Base-by-base conservation (phyloP, 257 asterid species). In the Cordia subcordata region DNA sequence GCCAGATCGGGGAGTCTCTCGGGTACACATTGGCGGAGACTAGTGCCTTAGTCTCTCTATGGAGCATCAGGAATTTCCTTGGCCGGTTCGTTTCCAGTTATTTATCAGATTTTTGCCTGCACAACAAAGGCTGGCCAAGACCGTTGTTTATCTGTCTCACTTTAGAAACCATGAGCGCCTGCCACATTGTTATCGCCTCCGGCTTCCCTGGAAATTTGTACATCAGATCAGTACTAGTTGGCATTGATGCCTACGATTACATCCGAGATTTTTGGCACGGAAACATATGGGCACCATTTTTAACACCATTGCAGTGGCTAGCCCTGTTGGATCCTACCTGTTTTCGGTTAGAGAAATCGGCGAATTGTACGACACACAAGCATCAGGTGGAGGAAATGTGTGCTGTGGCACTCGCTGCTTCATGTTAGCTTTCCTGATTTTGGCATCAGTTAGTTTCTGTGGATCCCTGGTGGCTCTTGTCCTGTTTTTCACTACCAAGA, bases 1-100 rank as follows among this genome's bases (percentile, higher is more conserved):
- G 95, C 88, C 98, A 92, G 65, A 84, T 92, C 13, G 98, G 95
- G 13, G 95, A 88, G 51, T 92, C 98, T 38, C 78, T 92, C 4
- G 84, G 86, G 15, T 92, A 88, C 75, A 74, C 90, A 0, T 13
- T 73, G 13, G 52, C 57, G 16, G 86, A 83, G 63, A 81, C 90
- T 52, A 88, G 87, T 75, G 80, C 96, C 35, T 60, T 92, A 55
- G 95, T 92, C 21, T 85, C 96, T 0, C 64, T 92, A 17, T 92
- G 96, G 95, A 88, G 98, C 66, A 84, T 92, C 66, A 88, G 98
- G 98, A 92, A 92, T 67, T 92, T 84, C 59, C 82, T 88, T 1
- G 98, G 98, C 58, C 85, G 98, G 20, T 80, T 91, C 54, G 95
- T 95, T 33, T 95, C 85, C 12, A 96, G 98, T n/a, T 91, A 72